A percentile compares a stretch with the other conserved stretches of the same genome.
phyloP scores from a whole-genome alignment of 2,329 filamentous ascomycete species.

The Cytospora mali region DNA sequence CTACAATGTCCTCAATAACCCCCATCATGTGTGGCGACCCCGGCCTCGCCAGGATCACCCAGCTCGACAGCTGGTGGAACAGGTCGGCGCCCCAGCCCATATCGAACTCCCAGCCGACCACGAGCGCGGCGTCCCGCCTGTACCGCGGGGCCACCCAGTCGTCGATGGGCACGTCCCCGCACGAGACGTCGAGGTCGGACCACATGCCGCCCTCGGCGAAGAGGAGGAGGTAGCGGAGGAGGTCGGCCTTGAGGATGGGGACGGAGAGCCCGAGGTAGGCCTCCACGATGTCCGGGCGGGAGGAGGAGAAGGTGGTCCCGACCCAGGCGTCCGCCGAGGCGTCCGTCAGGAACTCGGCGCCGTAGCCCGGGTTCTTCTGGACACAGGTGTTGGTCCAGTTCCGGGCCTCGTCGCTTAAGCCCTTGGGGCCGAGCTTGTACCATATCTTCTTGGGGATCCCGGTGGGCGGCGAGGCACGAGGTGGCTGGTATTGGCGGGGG shows the following conservation, averaged over 20 bases:
- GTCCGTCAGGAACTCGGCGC: conserved; percentile 5
- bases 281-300: conserved; percentile 4
- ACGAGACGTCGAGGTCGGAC: conserved; percentile 28
- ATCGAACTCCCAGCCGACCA: conserved; percentile 16
- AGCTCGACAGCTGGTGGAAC: conserved; percentile 31
- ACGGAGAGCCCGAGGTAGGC: neutral
- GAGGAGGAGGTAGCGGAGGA: conserved; percentile 27
- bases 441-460: conserved; percentile 15
- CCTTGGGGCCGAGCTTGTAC: conserved; percentile 8
- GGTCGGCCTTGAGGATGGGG: conserved; percentile 24
- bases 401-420: neutral
- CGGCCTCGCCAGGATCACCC: conserved; percentile 32
- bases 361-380: neutral
- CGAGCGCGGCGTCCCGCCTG: neutral
- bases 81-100: conserved; percentile 30
- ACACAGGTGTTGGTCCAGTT: conserved; percentile 2
- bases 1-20: conserved; percentile 31
- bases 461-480: no score
- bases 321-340: neutral
- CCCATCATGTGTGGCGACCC: conserved; percentile 28
- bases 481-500: no score
- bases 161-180: conserved; percentile 18
- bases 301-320: neutral
- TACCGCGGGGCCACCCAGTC: neutral
- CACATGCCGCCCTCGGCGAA: conserved; percentile 29